Conservation (phyloP, 768 basidiomycete genomes). For the Gelatoporia subvermispora region DNA sequence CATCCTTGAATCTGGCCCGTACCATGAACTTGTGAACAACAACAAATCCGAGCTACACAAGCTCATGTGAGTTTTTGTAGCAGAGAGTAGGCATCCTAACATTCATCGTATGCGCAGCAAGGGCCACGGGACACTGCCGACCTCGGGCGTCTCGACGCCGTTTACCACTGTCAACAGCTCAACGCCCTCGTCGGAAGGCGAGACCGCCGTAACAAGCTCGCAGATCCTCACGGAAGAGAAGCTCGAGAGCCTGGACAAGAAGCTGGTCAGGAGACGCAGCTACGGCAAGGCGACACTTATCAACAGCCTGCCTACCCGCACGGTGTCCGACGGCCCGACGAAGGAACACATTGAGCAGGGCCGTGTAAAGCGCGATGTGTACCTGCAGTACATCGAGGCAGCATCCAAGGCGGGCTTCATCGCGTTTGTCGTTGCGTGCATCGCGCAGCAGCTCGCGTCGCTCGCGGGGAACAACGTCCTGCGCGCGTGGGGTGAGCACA, state of each 20-base stretch:
- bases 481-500: slow-evolving; percentile 81
- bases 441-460: slow-evolving; percentile 52
- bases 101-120: slow-evolving; percentile 11
- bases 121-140: slow-evolving; percentile 19
- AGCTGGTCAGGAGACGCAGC: slow-evolving; percentile 51
- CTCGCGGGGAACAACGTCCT: slow-evolving; percentile 63
- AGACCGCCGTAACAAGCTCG: slow-evolving; percentile 16
- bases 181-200: slow-evolving; percentile 23
- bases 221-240: slow-evolving; percentile 22
- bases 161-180: slow-evolving; percentile 22
- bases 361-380: slow-evolving; percentile 72
- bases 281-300: slow-evolving; percentile 53
- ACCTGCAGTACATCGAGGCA: slow-evolving; percentile 71
- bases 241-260: slow-evolving; percentile 42
- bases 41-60: slow-evolving; percentile 63
- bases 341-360: slow-evolving; percentile 80
- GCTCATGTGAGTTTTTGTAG: slow-evolving; percentile 55
- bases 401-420: slow-evolving; percentile 71
- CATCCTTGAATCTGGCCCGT: slow-evolving; percentile 72
- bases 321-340: slow-evolving; percentile 42
- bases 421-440: slow-evolving; percentile 47
- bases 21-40: slow-evolving; percentile 53
- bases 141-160: slow-evolving; percentile 26
- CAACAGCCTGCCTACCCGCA: slow-evolving; percentile 33
- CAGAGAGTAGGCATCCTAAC: background rate